phyloP scores from a whole-genome alignment of 106 monocot genomes.

The Platanthera zijinensis region DNA sequence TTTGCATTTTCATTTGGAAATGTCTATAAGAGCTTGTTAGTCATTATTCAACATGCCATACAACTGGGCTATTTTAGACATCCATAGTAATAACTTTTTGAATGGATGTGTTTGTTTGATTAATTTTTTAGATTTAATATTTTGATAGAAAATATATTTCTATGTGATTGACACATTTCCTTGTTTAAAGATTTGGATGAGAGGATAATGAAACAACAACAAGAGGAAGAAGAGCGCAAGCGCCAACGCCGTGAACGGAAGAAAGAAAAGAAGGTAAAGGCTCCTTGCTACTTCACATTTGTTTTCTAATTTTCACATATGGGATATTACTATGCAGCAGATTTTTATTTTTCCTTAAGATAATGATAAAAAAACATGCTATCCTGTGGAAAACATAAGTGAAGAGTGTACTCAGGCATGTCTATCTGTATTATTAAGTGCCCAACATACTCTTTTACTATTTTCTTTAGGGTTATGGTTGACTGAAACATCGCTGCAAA shows the following conservation, averaged over 20 bases:
- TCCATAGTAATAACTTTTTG: background rate
- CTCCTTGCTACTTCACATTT: background rate
- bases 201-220: conserved; percentile 88
- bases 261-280: conserved; percentile 93
- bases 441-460: background rate
- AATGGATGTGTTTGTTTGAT: background rate
- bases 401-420: background rate
- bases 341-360: background rate
- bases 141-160: background rate
- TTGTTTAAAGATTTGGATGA: conserved; percentile 82
- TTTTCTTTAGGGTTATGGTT: background rate
- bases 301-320: background rate
- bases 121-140: background rate
- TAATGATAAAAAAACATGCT: background rate
- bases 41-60: background rate
- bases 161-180: background rate
- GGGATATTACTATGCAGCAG: background rate
- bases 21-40: background rate
- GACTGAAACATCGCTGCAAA: background rate
- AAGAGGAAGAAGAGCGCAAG: conserved; percentile 95
- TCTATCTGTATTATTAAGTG: background rate
- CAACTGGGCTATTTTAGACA: background rate
- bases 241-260: conserved; percentile 79
- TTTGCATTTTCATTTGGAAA: background rate
- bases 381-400: background rate